These are phyloP conservation scores for Colletotrichum horii DNA, from an alignment of 2,329 filamentous ascomycete genomes.

Conservation along the genomic window DNA sequence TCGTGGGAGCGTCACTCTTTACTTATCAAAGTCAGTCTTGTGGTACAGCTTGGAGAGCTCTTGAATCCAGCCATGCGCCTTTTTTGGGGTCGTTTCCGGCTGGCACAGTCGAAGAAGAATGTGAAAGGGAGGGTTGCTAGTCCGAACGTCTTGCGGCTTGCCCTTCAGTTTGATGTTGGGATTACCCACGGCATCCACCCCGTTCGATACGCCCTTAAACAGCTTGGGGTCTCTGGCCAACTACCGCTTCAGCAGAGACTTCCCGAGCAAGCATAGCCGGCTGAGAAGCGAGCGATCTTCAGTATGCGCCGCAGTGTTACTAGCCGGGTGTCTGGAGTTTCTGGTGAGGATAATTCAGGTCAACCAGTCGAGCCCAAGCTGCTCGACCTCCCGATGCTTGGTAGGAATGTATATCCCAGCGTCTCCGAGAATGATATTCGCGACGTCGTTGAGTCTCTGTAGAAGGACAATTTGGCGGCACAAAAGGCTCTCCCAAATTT, in stretches of 20 bases:
- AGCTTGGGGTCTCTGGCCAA: slow-evolving; percentile 40
- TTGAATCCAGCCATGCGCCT: slow-evolving; percentile 44
- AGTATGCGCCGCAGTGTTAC: slow-evolving; percentile 31
- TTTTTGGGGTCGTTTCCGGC: slow-evolving; percentile 34
- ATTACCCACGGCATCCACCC: slow-evolving; percentile 34
- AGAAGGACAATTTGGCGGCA: slow-evolving; percentile 41
- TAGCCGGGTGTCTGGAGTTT: slow-evolving; percentile 15
- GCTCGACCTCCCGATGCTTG: no score
- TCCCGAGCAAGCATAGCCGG: slow-evolving; percentile 35
- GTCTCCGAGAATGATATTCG: slow-evolving; percentile 46
- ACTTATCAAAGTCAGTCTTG: slow-evolving; percentile 30
- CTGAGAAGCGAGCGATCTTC: slow-evolving; percentile 34
- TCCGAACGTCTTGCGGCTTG: slow-evolving; percentile 42
- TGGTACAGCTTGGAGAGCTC: slow-evolving; percentile 43
- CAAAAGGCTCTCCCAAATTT: slow-evolving; percentile 41
- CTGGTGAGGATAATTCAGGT: not conserved
- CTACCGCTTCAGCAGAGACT: slow-evolving; percentile 42
- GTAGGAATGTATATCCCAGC: slow-evolving; percentile 29
- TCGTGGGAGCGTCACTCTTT: slow-evolving; percentile 35
- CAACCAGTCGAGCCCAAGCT: not conserved
- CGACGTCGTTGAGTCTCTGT: slow-evolving; percentile 42
- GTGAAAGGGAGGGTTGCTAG: slow-evolving; percentile 43
- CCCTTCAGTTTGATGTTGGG: slow-evolving; percentile 43
- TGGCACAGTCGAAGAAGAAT: slow-evolving; percentile 51
- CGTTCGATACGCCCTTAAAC: slow-evolving; percentile 45